phyloP scores from a whole-genome alignment of 106 monocot species.

The Dioscorea zingiberensis region DNA sequence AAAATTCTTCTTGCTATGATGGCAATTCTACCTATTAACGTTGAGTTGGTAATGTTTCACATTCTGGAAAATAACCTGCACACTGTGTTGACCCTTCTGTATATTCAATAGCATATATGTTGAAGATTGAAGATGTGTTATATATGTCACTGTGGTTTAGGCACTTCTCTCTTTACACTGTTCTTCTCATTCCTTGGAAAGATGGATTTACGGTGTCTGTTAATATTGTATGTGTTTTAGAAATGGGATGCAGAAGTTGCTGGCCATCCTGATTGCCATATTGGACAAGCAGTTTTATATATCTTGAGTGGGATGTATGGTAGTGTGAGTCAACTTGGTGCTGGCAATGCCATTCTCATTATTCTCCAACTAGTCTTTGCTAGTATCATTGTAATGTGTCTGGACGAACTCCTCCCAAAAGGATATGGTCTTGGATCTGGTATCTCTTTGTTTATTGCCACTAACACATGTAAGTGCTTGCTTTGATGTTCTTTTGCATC shows the following conservation, averaged over 20 bases:
- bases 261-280: slow-evolving; percentile 46
- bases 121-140: too few species aligned
- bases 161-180: too few species aligned
- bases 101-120: too few species aligned
- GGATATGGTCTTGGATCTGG: slow-evolving; percentile 69
- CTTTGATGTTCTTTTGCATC: too few species aligned
- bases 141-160: too few species aligned
- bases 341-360: slow-evolving; percentile 51
- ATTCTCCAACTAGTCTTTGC: slow-evolving; percentile 53
- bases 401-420: slow-evolving; percentile 51
- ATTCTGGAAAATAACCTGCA: too few species aligned
- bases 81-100: too few species aligned
- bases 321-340: slow-evolving; percentile 47
- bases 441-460: slow-evolving; percentile 56
- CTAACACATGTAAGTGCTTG: slow-evolving; percentile 36
- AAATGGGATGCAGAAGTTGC: slow-evolving; percentile 59
- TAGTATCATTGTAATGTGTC: slow-evolving; percentile 54
- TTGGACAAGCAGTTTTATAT: slow-evolving; percentile 55
- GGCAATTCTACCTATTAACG: too few species aligned
- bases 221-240: slow-evolving; percentile 6
- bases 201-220: too few species aligned
- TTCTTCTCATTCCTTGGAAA: too few species aligned
- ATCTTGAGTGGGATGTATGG: slow-evolving; percentile 60
- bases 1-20: too few species aligned
- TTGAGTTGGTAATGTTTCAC: too few species aligned